phyloP scores from a whole-genome alignment of 805 yeast species.

The Lipomyces japonicus region DNA sequence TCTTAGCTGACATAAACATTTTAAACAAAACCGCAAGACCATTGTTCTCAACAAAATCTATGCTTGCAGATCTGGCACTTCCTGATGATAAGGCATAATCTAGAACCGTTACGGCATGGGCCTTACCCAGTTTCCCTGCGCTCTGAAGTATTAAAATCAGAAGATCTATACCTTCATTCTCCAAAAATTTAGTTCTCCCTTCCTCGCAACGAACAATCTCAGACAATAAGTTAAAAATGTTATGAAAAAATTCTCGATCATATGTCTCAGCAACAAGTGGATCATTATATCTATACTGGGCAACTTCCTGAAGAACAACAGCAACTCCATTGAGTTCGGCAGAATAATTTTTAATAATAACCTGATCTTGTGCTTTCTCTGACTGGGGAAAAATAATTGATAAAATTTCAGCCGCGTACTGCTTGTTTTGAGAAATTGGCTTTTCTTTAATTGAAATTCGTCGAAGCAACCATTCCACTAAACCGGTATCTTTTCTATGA shows the following conservation, averaged over 20 bases:
- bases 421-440: conserved; percentile 26
- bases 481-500: conserved; percentile 13
- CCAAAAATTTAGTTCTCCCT: conserved; percentile 24
- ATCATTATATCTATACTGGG: conserved; percentile 22
- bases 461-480: conserved; percentile 27
- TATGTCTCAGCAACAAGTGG: conserved; percentile 22
- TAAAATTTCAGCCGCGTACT: conserved; percentile 29
- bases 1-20: conserved; percentile 20
- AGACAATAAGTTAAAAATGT: conserved; percentile 25
- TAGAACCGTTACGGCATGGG: conserved; percentile 21
- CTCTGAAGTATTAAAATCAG: conserved; percentile 18
- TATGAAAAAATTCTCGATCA: conserved; percentile 28
- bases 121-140: conserved; percentile 23
- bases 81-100: conserved; percentile 27
- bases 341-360: conserved; percentile 2
- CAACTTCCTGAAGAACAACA: conserved; percentile 19
- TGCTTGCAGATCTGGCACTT: conserved; percentile 6
- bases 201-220: conserved; percentile 19
- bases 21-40: conserved; percentile 25
- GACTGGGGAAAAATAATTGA: conserved; percentile 29
- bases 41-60: conserved; percentile 24
- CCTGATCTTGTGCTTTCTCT: conserved; percentile 3
- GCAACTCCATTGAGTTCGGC: conserved; percentile 25
- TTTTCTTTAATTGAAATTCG: conserved; percentile 21
- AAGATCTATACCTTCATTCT: conserved; percentile 30